phyloP scores from a whole-genome alignment of 2,329 filamentous ascomycete genomes.

The Cladosporium sp. region DNA sequence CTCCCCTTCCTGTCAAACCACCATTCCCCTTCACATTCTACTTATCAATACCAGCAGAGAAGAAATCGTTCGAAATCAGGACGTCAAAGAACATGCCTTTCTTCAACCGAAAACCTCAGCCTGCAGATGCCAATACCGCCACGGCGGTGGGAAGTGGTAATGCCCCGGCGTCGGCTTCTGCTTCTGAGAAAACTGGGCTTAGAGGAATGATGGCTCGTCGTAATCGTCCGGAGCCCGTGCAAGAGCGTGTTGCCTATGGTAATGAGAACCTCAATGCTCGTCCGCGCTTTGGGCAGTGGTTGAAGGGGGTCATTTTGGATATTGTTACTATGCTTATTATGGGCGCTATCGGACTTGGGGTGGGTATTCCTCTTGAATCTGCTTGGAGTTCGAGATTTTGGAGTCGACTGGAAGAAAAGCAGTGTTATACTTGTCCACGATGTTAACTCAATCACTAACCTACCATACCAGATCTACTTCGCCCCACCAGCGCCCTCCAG shows the following conservation, averaged over 20 bases:
- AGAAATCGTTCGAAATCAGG: neutral
- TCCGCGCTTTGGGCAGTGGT: slow-evolving; percentile 64
- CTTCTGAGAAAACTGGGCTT: slow-evolving; percentile 23
- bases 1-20: neutral
- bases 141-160: slow-evolving; percentile 20
- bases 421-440: too few species aligned
- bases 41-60: neutral
- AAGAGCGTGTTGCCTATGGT: slow-evolving; percentile 9
- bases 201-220: slow-evolving; percentile 22
- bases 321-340: slow-evolving; percentile 62
- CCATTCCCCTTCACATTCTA: neutral
- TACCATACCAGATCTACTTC: slow-evolving; percentile 35
- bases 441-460: slow-evolving; percentile 42
- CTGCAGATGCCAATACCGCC: slow-evolving; percentile 33
- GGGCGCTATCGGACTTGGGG: slow-evolving; percentile 62
- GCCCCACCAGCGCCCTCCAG: slow-evolving; percentile 61
- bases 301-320: slow-evolving; percentile 63
- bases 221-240: slow-evolving; percentile 12
- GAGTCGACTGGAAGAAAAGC: too few species aligned
- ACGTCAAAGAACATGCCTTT: too few species aligned
- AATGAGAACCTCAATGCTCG: slow-evolving; percentile 43
- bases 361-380: slow-evolving; percentile 33
- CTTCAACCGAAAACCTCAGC: slow-evolving; percentile 34
- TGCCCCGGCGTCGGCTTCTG: neutral
- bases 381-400: too few species aligned